Evolutionary conservation across 495 filamentous ascomycete genomes (phyloP).

Genomic region (Aspergillus sparsus): DNA sequence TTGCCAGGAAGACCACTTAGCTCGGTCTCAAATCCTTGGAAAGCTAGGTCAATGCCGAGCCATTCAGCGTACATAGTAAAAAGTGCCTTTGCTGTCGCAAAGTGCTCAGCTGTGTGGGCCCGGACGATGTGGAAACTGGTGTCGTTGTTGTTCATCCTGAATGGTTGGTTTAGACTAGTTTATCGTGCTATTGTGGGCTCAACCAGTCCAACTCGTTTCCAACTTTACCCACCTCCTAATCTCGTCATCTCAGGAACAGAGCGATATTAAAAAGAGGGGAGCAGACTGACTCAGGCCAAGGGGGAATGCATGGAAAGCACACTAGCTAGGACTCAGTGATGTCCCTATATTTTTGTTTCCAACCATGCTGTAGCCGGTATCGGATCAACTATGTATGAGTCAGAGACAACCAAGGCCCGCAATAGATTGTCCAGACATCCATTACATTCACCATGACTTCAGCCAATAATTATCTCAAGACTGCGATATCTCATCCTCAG

Average conservation of each 20-base stretch:
- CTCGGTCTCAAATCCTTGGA: slow-evolving; percentile 57
- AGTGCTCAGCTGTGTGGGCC: slow-evolving; percentile 17
- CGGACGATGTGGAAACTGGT: slow-evolving; percentile 19
- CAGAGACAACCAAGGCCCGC: not conserved
- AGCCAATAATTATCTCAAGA: no score
- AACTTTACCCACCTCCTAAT: no score
- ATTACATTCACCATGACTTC: no score
- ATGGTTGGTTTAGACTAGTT: not conserved
- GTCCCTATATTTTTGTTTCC: not conserved
- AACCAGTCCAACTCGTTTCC: no score
- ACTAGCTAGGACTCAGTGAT: not conserved
- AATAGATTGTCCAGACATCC: not conserved
- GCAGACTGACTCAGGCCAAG: no score
- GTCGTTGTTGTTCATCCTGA: not conserved
- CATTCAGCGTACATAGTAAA: slow-evolving; percentile 56
- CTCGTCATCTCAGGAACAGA: no score
- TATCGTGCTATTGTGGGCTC: no score
- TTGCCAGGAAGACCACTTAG: slow-evolving; percentile 54
- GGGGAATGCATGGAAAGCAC: no score
- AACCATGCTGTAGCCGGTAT: not conserved
- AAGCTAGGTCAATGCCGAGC: slow-evolving; percentile 56
- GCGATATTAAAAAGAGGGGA: no score
- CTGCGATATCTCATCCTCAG: no score
- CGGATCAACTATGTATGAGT: not conserved
- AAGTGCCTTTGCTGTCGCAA: slow-evolving; percentile 30